Base-by-base conservation (phyloP, 2,329 filamentous ascomycete genomes). In the Aciculosporium take region DNA sequence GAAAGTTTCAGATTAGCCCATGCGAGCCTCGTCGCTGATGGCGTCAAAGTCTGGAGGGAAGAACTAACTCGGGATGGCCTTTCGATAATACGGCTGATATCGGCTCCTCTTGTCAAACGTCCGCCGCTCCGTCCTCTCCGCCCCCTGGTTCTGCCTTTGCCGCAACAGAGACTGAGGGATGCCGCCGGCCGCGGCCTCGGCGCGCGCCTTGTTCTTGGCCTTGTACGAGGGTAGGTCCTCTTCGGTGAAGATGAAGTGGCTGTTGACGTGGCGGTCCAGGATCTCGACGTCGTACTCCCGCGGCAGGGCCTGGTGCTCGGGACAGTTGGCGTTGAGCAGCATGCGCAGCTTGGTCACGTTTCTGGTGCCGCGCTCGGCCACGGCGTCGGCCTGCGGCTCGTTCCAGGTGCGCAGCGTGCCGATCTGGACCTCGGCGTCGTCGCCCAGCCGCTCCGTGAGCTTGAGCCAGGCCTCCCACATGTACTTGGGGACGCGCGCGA, bases 231-330 rank as follows among this genome's bases (percentile, higher is more conserved):
- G 84, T 18, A 94, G 72, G 54, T 96, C 86, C 58, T 94, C 87
- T 62, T 98, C 91, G 31, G 83, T 87, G 56, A 98, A 98, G 43
- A 96, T 69, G 57, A 83, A 94, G 17, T 87, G 91, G 61, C 94
- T 95, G 53, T 76, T 76, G 27, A 89, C 76, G n/a, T 74, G 58
- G 41, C 60, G 54, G 38, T 70, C 67, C 42, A 63, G 79, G 36
- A 86, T 70, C 36, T 86, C 79, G 44, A 96, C 66, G 49, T 85
- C 75, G 62, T 95, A 98, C 55, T 94, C 86, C 55, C 85, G 85
- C 9, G 88, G 87, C n/a, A 95, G 69, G 5, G 71, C 65, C 50
- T 81, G 72, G 56, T 94, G 86, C 47, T 77, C 70, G 7, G 74
- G 67, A 39, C 81, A 67, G 39, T 77, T 70, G 18, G 70, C 69